Evolutionary conservation across 1,284 basidiomycete species (phyloP), one percentile per base, ranked within the genome.

Genomic region (Caloboletus firmus): DNA sequence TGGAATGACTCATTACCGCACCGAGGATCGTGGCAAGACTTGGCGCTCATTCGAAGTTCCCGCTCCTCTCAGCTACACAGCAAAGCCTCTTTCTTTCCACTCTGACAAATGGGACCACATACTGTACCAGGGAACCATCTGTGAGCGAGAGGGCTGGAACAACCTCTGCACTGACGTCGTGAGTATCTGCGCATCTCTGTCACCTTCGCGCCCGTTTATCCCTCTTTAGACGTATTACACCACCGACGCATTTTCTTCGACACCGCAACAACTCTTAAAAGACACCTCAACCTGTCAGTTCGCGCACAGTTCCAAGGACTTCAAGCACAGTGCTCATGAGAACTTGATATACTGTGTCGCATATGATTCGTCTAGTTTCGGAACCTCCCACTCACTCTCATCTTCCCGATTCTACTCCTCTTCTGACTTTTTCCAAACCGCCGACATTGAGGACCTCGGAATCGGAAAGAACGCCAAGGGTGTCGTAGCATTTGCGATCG

Each of bases 321-420:
- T 93, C 76, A 83, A 84, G 64, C 84, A 88, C 59, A 80, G 85
- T 17, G 88, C 91, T 2, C 81, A 85, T 50, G 69, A 77, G 11
- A 81, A 92, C 61, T 79, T 92, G 26, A 81, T 97, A 60, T 94
- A 89, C 74, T 97, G 95, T 67, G 86, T 95, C 57, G 93, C 85
- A 0, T 95, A 83, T 66, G 93, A 95, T 62, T 74, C 81, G 10
- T 76, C 77, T 24, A 72, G 79, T 17, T 70, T 72, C 36, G 72
- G 75, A 32, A 77, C 78, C 39, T 67, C 76, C 40, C 82, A 85
- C 63, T 72, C 79, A 42, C 72, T 92, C 30, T 75, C 78, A 3
- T 82, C 91, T 15, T 87, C 84, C 48, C 80, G 89, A 10, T 81
- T 97, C 42, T 95, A 83, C 74, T 87, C 86, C 24, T 89, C 84